These are phyloP conservation scores for Syzygium oleosum DNA, from an alignment of 345 rosid species.

Conservation along the genomic window DNA sequence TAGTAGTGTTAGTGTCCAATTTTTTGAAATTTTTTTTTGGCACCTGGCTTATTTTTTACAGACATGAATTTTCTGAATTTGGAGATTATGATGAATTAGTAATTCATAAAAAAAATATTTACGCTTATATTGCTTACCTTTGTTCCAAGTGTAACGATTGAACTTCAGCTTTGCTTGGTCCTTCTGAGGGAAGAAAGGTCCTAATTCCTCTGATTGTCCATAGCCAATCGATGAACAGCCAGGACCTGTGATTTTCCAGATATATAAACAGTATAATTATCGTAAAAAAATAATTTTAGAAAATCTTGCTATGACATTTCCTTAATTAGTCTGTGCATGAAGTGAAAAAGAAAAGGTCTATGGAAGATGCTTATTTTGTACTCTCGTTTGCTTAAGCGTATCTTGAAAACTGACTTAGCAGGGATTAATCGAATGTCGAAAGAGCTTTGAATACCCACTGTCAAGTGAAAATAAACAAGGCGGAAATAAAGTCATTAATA, in stretches of 20 bases:
- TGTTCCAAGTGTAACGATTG: constrained; percentile 66
- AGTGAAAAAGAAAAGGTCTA: neutral
- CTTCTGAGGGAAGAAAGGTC: constrained; percentile 71
- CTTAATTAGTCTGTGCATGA: neutral
- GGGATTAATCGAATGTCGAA: neutral
- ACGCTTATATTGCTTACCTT: constrained; percentile 16
- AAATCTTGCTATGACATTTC: neutral
- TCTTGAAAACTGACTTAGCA: neutral
- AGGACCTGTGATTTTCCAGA: constrained; percentile 35
- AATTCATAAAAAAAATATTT: neutral
- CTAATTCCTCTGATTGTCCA: constrained; percentile 74
- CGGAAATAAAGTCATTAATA: neutral
- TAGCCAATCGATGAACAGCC: constrained; percentile 77
- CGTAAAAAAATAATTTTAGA: neutral
- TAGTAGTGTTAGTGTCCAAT: constrained; percentile 20
- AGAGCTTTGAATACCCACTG: neutral
- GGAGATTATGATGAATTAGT: constrained; percentile 21
- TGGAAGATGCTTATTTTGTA: neutral
- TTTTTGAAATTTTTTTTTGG: neutral
- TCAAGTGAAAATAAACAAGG: neutral
- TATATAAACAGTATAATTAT: neutral
- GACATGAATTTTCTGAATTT: constrained; percentile 61
- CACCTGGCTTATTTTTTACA: neutral
- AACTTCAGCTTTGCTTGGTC: constrained; percentile 32
- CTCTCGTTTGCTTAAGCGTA: neutral